These are phyloP conservation scores for Citrullus amarus DNA, from an alignment of 306 rosid genomes.

Conservation along the genomic window DNA sequence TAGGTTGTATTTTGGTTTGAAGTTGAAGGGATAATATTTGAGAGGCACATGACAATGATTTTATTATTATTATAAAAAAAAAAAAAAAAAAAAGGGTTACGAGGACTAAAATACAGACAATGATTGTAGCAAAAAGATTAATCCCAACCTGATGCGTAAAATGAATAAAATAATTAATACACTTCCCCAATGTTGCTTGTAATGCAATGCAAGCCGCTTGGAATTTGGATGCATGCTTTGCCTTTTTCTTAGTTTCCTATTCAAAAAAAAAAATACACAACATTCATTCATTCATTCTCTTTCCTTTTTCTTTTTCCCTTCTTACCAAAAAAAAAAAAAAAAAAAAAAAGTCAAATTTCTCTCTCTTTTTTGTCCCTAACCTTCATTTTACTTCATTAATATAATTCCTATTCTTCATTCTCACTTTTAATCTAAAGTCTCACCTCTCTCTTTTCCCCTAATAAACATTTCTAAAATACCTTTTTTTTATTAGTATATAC, in stretches of 20 bases:
- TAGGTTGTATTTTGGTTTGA: background rate
- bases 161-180: constrained; percentile 2
- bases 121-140: constrained; percentile 43
- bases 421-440: background rate
- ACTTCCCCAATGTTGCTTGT: constrained; percentile 1
- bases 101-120: constrained; percentile 12
- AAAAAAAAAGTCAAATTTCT: background rate
- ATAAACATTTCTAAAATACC: background rate
- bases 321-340: background rate
- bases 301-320: background rate
- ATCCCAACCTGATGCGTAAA: constrained; percentile 29
- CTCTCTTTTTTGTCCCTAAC: background rate
- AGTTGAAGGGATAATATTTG: background rate
- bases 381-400: background rate
- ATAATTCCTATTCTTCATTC: background rate
- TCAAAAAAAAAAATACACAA: background rate
- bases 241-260: no score
- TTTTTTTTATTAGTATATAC: background rate
- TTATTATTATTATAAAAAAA: no score
- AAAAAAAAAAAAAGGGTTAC: background rate
- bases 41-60: background rate
- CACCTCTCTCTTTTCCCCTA: background rate
- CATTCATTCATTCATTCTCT: background rate
- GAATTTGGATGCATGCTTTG: background rate
- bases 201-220: background rate